phyloP scores from a whole-genome alignment of 352 stramenopile species.

The Pythium dissotocum region DNA sequence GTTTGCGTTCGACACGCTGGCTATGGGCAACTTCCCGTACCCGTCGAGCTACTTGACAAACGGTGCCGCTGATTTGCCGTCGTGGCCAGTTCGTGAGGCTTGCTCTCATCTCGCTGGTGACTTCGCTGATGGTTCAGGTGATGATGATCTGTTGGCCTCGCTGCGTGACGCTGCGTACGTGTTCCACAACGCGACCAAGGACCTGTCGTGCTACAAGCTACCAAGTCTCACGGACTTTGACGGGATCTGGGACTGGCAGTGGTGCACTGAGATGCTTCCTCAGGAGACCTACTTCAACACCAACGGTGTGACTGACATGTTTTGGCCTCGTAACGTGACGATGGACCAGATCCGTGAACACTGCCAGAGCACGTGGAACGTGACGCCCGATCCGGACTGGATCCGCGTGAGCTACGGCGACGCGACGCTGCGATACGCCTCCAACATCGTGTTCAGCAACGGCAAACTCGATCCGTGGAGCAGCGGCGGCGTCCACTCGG shows the following conservation, averaged over 20 bases:
- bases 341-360: constrained; percentile 53
- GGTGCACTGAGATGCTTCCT: constrained; percentile 91
- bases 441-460: constrained; percentile 97
- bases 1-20: constrained; percentile 91
- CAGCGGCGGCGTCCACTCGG: constrained; percentile 78
- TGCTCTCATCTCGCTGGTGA: constrained; percentile 70
- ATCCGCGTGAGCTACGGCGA: constrained; percentile 82
- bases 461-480: constrained; percentile 93
- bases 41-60: constrained; percentile 92
- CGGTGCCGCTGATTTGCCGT: constrained; percentile 68
- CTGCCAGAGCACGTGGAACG: constrained; percentile 69
- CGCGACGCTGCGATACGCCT: constrained; percentile 50
- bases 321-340: constrained; percentile 79
- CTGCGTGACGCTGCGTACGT: constrained; percentile 76
- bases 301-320: constrained; percentile 92
- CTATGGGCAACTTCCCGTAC: constrained; percentile 96
- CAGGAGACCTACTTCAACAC: constrained; percentile 88
- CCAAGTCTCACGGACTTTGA: constrained; percentile 71
- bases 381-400: constrained; percentile 69
- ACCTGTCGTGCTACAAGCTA: constrained; percentile 74
- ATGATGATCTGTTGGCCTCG: constrained; percentile 45
- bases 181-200: constrained; percentile 88
- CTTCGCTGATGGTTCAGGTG: constrained; percentile 34
- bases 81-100: constrained; percentile 92
- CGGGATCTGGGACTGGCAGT: constrained; percentile 92